Conservation (phyloP, 441 rosid genomes). For the Dalechampia spathulata region DNA sequence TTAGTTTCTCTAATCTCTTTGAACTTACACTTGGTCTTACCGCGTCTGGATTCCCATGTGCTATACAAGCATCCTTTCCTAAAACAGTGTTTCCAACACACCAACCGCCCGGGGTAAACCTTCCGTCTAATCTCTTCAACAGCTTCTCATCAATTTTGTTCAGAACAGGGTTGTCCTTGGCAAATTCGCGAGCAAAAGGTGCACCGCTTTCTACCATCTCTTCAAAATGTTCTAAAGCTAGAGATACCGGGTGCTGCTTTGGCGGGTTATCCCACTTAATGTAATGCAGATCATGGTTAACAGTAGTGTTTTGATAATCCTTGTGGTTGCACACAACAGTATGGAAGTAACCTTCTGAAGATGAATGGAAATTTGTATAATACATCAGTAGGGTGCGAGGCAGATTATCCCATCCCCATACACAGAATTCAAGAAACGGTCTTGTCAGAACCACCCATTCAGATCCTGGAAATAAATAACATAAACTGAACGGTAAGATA, state of each 20-base stretch:
- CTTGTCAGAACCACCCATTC: slow-evolving; percentile 62
- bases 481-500: too few species aligned
- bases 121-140: slow-evolving; percentile 32
- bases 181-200: slow-evolving; percentile 68
- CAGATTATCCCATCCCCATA: slow-evolving; percentile 94
- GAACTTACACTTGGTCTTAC: slow-evolving; percentile 56
- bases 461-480: slow-evolving; percentile 43
- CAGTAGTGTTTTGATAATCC: slow-evolving; percentile 72
- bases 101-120: slow-evolving; percentile 55
- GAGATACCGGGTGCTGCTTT: slow-evolving; percentile 47
- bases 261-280: slow-evolving; percentile 69
- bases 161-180: slow-evolving; percentile 43
- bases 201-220: slow-evolving; percentile 74
- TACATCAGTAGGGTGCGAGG: slow-evolving; percentile 90
- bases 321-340: slow-evolving; percentile 78
- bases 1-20: slow-evolving; percentile 60
- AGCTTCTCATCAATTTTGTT: slow-evolving; percentile 53
- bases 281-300: slow-evolving; percentile 70
- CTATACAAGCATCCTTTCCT: slow-evolving; percentile 41
- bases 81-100: slow-evolving; percentile 31
- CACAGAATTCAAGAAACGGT: slow-evolving; percentile 71
- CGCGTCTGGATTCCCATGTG: slow-evolving; percentile 36
- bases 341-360: slow-evolving; percentile 81
- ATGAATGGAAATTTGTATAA: slow-evolving; percentile 67
- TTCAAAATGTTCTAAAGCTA: slow-evolving; percentile 40